phyloP scores from a whole-genome alignment of 2,329 filamentous ascomycete species.

The Xylariales sp. region DNA sequence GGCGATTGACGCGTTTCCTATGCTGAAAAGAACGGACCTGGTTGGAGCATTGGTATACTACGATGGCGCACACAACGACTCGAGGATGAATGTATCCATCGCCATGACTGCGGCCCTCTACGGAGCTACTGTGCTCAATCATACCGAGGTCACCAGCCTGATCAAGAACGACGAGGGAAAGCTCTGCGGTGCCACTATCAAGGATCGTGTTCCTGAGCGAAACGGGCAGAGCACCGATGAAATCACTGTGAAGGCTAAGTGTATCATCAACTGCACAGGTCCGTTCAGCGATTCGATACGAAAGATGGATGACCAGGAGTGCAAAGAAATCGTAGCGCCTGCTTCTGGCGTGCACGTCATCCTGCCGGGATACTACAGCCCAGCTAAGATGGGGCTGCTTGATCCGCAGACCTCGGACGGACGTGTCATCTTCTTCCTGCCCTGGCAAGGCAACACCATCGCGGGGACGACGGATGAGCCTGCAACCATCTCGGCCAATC shows the following conservation, averaged over 20 bases:
- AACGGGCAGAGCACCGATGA: slow-evolving; percentile 58
- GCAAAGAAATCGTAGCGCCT: slow-evolving; percentile 76
- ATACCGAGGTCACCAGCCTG: slow-evolving; percentile 73
- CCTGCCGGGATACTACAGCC: slow-evolving; percentile 81
- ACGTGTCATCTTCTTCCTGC: slow-evolving; percentile 87
- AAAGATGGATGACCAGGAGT: slow-evolving; percentile 72
- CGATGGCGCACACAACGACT: slow-evolving; percentile 88
- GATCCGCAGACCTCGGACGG: slow-evolving; percentile 84
- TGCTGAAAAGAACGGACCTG: slow-evolving; percentile 75
- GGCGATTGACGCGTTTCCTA: slow-evolving; percentile 80
- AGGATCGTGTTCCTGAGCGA: slow-evolving; percentile 63
- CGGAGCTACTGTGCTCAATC: slow-evolving; percentile 76
- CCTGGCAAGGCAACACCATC: slow-evolving; percentile 90
- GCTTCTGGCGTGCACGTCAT: slow-evolving; percentile 84
- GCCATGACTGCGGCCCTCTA: slow-evolving; percentile 88
- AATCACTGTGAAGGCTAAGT: slow-evolving; percentile 71
- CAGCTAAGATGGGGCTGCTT: slow-evolving; percentile 80
- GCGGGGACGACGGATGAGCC: slow-evolving; percentile 83
- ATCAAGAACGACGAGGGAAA: slow-evolving; percentile 69
- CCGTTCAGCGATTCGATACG: slow-evolving; percentile 83
- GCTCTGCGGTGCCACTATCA: slow-evolving; percentile 68
- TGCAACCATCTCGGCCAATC: slow-evolving; percentile 66
- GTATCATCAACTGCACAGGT: slow-evolving; percentile 83
- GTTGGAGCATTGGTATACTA: slow-evolving; percentile 86
- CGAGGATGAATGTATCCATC: slow-evolving; percentile 84